phyloP scores from a whole-genome alignment of 2,329 filamentous ascomycete genomes.

The Ophiostoma fasciatum region DNA sequence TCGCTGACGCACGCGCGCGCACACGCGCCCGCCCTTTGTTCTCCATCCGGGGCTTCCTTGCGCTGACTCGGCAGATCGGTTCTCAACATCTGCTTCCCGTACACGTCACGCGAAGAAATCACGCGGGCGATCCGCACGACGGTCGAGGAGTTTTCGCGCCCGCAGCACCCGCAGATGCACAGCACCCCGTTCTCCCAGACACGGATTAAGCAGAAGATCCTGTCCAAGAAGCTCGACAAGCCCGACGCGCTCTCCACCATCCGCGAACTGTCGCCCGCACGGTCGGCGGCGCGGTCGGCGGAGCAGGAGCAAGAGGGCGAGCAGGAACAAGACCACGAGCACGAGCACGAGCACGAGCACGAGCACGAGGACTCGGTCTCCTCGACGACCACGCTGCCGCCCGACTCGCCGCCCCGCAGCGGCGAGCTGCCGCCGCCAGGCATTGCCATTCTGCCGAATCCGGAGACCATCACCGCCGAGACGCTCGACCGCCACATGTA shows the following conservation, averaged over 20 bases:
- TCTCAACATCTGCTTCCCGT: constrained; percentile 94
- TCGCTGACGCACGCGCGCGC: too few species aligned
- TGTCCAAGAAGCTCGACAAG: constrained; percentile 45
- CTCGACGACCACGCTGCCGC: constrained; percentile 41
- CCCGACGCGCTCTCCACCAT: constrained; percentile 33
- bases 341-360: too few species aligned
- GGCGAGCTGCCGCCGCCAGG: constrained; percentile 18
- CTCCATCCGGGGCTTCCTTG: constrained; percentile 26
- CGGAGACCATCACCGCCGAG: constrained; percentile 72
- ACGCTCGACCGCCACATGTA: constrained; percentile 79
- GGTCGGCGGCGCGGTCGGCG: constrained; percentile 28
- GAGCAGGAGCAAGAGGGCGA: constrained; percentile 37
- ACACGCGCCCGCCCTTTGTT: too few species aligned
- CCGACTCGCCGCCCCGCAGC: constrained; percentile 34
- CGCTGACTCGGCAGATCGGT: too few species aligned
- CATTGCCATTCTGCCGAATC: constrained; percentile 43
- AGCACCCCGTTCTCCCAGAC: constrained; percentile 72
- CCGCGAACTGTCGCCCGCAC: constrained; percentile 31
- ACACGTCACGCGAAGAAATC: constrained; percentile 92
- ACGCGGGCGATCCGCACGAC: constrained; percentile 78
- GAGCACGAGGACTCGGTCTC: constrained; percentile 41
- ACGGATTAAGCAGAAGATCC: constrained; percentile 74
- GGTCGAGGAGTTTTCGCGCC: constrained; percentile 71
- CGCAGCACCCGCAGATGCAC: constrained; percentile 46
- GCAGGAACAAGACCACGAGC: too few species aligned